Evolutionary conservation across 768 basidiomycete species (phyloP).

Genomic region (Leccinum barrowsii): DNA sequence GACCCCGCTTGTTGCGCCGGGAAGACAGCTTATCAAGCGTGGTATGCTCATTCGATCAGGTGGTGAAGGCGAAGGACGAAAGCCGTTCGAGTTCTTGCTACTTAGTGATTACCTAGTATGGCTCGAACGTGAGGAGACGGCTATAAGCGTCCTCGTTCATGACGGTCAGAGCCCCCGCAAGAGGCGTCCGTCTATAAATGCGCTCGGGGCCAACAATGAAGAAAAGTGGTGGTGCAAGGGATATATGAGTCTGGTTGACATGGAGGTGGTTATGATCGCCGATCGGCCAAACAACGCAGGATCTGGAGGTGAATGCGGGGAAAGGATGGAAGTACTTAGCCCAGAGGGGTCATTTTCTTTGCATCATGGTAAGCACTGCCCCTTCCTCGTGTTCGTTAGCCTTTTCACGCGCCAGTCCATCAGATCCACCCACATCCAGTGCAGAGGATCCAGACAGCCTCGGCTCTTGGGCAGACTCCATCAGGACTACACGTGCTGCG

Average conservation of each 20-base stretch:
- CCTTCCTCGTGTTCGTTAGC: neutral
- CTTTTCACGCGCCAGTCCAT: neutral
- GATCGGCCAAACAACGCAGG: constrained; percentile 24
- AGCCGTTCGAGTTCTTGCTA: constrained; percentile 66
- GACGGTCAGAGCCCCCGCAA: constrained; percentile 21
- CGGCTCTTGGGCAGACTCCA: constrained; percentile 64
- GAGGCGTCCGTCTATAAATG: constrained; percentile 16
- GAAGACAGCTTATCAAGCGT: constrained; percentile 73
- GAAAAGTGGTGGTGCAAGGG: constrained; percentile 77
- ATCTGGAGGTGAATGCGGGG: constrained; percentile 36
- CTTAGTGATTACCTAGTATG: constrained; percentile 82
- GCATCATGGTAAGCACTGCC: constrained; percentile 51
- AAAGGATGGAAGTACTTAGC: constrained; percentile 69
- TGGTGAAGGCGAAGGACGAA: constrained; percentile 42
- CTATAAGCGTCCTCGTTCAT: constrained; percentile 15
- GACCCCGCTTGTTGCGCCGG: constrained; percentile 74
- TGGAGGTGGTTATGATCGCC: constrained; percentile 62
- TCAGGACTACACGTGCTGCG: constrained; percentile 67
- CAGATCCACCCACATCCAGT: constrained; percentile 3
- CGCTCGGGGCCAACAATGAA: constrained; percentile 39
- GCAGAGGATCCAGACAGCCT: constrained; percentile 11
- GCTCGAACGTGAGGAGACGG: constrained; percentile 54
- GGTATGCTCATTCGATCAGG: constrained; percentile 52
- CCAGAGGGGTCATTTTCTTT: constrained; percentile 76
- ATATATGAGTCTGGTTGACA: constrained; percentile 62